Evolutionary conservation across 495 filamentous ascomycete species (phyloP).

Genomic region (Xylaria intraflava): DNA sequence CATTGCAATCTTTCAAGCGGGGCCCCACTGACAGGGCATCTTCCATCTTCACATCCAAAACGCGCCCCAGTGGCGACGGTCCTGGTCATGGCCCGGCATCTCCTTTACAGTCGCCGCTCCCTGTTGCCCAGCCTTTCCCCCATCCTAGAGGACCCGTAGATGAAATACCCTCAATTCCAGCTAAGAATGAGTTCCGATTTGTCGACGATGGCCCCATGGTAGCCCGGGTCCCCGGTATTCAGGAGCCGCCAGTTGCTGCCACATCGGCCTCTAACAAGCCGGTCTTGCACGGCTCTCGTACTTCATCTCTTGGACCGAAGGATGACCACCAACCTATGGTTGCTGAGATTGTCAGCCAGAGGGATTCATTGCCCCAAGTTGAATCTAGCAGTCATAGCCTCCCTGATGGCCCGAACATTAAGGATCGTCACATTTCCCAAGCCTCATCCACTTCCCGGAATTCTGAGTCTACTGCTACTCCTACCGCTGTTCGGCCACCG

Average conservation of each 20-base stretch:
- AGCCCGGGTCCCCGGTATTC: slow-evolving; percentile 26
- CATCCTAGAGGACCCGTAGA: slow-evolving; percentile 5
- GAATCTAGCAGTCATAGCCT: background rate
- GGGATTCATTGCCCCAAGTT: slow-evolving; percentile 7
- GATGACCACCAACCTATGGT: slow-evolving; percentile 11
- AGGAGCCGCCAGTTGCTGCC: slow-evolving; percentile 32
- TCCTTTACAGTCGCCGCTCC: slow-evolving; percentile 19
- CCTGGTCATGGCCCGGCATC: slow-evolving; percentile 13
- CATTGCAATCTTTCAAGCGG: slow-evolving; percentile 49
- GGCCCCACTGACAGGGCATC: slow-evolving; percentile 45
- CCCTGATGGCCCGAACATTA: slow-evolving; percentile 12
- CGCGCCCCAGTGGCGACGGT: slow-evolving; percentile 22
- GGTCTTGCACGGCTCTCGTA: slow-evolving; percentile 14
- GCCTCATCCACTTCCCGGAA: slow-evolving; percentile 1
- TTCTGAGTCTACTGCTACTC: slow-evolving; percentile 1
- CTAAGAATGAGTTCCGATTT: slow-evolving; percentile 25
- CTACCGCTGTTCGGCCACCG: slow-evolving; percentile 9
- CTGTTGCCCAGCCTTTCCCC: slow-evolving; percentile 18
- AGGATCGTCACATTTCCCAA: slow-evolving; percentile 12
- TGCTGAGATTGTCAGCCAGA: slow-evolving; percentile 7
- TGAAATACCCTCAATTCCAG: slow-evolving; percentile 6
- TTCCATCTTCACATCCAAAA: slow-evolving; percentile 55
- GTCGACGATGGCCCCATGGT: slow-evolving; percentile 27
- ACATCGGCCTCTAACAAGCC: slow-evolving; percentile 19
- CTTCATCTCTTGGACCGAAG: slow-evolving; percentile 15